Conservation (phyloP, 2,329 filamentous ascomycete genomes). For the Fusarium buharicum region DNA sequence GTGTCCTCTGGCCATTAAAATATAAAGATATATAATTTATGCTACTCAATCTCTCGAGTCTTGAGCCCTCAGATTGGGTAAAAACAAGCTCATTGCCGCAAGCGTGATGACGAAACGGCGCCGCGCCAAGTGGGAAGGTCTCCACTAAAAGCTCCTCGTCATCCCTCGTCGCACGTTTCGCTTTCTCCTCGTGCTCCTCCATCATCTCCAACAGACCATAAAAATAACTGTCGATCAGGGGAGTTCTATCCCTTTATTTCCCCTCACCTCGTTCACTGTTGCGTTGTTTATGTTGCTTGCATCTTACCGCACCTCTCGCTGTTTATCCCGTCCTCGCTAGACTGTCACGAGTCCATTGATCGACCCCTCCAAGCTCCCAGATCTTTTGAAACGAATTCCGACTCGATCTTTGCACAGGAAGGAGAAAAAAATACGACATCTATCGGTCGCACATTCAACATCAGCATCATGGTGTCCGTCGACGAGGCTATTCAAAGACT, state of each 20-base stretch:
- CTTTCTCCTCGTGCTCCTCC: slow-evolving; percentile 23
- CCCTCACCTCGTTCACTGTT: not conserved
- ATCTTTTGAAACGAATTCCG: slow-evolving; percentile 8
- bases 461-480: slow-evolving; percentile 47
- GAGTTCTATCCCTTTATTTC: not conserved
- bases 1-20: no score
- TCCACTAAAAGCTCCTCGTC: slow-evolving; percentile 38
- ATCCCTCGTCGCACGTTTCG: slow-evolving; percentile 36
- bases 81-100: slow-evolving; percentile 40
- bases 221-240: slow-evolving; percentile 25
- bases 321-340: slow-evolving; percentile 1
- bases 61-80: no score
- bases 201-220: slow-evolving; percentile 30
- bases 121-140: slow-evolving; percentile 24
- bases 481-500: slow-evolving; percentile 58
- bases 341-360: slow-evolving; percentile 11
- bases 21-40: no score
- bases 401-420: not conserved
- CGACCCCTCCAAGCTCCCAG: slow-evolving; percentile 27
- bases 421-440: not conserved
- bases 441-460: not conserved
- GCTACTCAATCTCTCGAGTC: not conserved
- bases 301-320: slow-evolving; percentile 2
- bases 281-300: not conserved
- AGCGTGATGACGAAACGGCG: slow-evolving; percentile 37